phyloP scores from a whole-genome alignment of 1,284 basidiomycete species.

The Leccinum pachyderme region DNA sequence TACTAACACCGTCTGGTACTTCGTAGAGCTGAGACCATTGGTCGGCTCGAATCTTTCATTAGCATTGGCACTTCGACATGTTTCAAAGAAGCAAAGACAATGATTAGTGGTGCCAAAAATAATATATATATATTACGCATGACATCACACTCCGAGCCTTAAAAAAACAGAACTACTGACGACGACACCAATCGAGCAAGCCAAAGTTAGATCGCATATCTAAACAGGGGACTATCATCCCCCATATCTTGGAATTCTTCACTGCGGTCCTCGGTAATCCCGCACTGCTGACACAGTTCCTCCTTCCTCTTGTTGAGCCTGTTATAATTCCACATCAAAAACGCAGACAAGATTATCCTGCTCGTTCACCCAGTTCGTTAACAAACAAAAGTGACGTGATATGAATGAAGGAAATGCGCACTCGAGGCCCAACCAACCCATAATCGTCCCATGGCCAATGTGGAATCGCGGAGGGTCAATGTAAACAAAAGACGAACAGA shows the following conservation, averaged over 20 bases:
- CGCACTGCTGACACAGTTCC: not conserved
- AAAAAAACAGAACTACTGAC: not conserved
- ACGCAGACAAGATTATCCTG: constrained; percentile 12
- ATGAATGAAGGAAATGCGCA: constrained; percentile 10
- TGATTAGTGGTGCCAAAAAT: not conserved
- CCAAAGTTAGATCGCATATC: not conserved
- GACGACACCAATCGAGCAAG: not conserved
- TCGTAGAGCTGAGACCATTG: too few relatives aligned
- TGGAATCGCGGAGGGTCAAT: not conserved
- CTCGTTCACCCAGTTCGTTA: not conserved
- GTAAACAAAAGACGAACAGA: constrained; percentile 38
- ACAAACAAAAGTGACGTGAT: not conserved
- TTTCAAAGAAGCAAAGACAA: not conserved
- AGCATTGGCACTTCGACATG: not conserved
- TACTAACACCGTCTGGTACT: not conserved
- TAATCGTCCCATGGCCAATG: not conserved
- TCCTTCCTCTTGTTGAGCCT: not conserved
- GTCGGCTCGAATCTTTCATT: not conserved
- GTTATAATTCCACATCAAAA: not conserved
- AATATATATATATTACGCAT: not conserved
- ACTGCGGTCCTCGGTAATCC: constrained; percentile 25
- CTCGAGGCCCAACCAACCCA: constrained; percentile 15
- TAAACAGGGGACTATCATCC: constrained; percentile 41
- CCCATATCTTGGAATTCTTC: constrained; percentile 41
- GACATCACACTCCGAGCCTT: not conserved